A percentile compares a stretch with the other conserved stretches of the same genome.
phyloP scores from a whole-genome alignment of 306 rosid genomes.

The Hippophae tibetana region DNA sequence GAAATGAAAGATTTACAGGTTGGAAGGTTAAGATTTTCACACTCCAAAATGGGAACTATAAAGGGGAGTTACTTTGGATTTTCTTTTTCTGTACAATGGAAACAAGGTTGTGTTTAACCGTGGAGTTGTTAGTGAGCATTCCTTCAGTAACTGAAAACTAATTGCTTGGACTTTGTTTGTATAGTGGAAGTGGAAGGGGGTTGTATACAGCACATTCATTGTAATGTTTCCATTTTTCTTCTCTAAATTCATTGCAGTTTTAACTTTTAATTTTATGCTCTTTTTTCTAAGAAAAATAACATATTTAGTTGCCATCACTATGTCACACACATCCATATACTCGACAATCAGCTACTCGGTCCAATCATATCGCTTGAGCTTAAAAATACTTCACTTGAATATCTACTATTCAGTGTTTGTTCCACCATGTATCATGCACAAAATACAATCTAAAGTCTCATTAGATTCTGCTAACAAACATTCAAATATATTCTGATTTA shows the following conservation, averaged over 20 bases:
- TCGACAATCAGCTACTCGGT: too few relatives aligned
- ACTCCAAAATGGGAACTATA: constrained; percentile 1
- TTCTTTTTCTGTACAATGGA: not conserved
- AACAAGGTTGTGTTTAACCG: not conserved
- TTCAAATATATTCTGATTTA: too few relatives aligned
- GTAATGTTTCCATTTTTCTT: constrained; percentile 4
- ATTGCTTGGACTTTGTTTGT: constrained; percentile 16
- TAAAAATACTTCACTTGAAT: too few relatives aligned
- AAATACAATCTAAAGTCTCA: too few relatives aligned
- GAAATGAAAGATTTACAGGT: not conserved
- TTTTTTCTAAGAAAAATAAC: too few relatives aligned
- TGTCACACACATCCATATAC: too few relatives aligned
- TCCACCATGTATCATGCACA: too few relatives aligned
- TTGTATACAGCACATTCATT: constrained; percentile 2
- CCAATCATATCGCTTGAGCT: too few relatives aligned
- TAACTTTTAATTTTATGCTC: too few relatives aligned
- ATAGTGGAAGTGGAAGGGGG: constrained; percentile 9
- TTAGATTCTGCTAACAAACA: too few relatives aligned
- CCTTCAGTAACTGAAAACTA: constrained; percentile 11
- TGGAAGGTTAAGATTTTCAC: constrained; percentile 11
- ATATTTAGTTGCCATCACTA: too few relatives aligned
- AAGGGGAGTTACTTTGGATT: constrained; percentile 3
- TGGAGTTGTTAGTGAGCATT: constrained; percentile 1
- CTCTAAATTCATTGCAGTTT: not conserved
- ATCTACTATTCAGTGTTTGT: too few relatives aligned